phyloP scores from a whole-genome alignment of 1,139 yeast species.

The Yamadazyma conglobata region DNA sequence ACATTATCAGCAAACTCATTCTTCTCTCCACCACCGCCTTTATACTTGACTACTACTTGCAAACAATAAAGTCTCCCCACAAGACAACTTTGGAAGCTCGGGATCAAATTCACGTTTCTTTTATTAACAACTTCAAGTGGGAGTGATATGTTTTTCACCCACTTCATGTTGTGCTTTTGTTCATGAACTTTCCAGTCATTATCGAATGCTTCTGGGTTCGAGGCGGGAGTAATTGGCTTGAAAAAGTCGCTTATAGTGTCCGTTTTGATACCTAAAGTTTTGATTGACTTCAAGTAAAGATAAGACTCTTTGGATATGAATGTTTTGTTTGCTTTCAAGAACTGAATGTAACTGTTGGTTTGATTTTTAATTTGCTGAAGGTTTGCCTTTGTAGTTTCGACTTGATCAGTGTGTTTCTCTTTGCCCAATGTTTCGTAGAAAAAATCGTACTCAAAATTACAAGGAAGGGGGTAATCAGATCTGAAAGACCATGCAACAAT shows the following conservation, averaged over 20 bases:
- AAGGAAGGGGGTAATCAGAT: constrained; percentile 43
- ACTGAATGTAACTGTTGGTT: constrained; percentile 31
- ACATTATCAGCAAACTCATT: constrained; percentile 34
- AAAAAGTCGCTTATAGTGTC: constrained; percentile 41
- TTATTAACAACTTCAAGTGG: constrained; percentile 35
- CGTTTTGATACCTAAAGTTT: constrained; percentile 38
- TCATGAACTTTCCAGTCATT: constrained; percentile 32
- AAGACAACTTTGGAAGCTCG: constrained; percentile 44
- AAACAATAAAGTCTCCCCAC: constrained; percentile 42
- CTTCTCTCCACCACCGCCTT: constrained; percentile 36
- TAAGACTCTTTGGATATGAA: constrained; percentile 32
- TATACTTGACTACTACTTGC: constrained; percentile 37
- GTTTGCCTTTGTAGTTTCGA: constrained; percentile 32
- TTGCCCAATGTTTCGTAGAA: constrained; percentile 31
- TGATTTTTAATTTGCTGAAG: constrained; percentile 36
- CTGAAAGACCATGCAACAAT: constrained; percentile 42
- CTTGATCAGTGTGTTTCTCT: constrained; percentile 23
- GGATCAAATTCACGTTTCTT: constrained; percentile 38
- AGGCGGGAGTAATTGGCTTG: constrained; percentile 21
- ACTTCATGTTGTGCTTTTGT: constrained; percentile 17
- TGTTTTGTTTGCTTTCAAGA: constrained; percentile 32
- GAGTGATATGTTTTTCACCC: constrained; percentile 27
- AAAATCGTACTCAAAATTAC: constrained; percentile 40
- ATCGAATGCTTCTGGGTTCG: constrained; percentile 22
- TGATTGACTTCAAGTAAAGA: constrained; percentile 38